A percentile compares a stretch with the other conserved stretches of the same genome.
Evolutionary conservation across 2,329 filamentous ascomycete genomes (phyloP).

Genomic region (Fusarium sp.): DNA sequence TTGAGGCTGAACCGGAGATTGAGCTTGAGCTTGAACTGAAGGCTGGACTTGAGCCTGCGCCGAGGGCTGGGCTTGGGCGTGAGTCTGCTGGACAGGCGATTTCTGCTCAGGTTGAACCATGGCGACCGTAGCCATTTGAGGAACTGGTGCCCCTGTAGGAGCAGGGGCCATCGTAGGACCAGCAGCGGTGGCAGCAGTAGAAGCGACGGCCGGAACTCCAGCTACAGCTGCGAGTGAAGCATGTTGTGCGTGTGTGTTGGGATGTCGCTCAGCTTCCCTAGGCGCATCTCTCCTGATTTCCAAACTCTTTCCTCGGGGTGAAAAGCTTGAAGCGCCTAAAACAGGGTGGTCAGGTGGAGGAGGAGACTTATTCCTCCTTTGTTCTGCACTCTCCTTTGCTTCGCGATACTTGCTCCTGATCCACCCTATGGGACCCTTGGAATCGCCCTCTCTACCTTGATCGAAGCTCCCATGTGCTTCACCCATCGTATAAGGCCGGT

Average conservation of each 20-base stretch:
- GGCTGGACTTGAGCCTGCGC: constrained; percentile 13
- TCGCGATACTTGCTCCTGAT: constrained; percentile 74
- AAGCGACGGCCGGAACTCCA: constrained; percentile 20
- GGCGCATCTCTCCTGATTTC: constrained; percentile 61
- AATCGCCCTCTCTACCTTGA: constrained; percentile 61
- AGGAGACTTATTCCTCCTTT: constrained; percentile 71
- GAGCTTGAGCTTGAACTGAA: constrained; percentile 8
- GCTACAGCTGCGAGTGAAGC: constrained; percentile 31
- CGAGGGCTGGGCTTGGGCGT: constrained; percentile 12
- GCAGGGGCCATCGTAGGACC: constrained; percentile 8
- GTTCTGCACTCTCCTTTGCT: constrained; percentile 70
- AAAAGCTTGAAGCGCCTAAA: constrained; percentile 48
- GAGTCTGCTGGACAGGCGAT: constrained; percentile 17
- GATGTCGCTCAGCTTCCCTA: constrained; percentile 39
- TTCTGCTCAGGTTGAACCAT: constrained; percentile 25
- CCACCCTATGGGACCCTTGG: constrained; percentile 69
- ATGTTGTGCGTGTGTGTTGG: constrained; percentile 14
- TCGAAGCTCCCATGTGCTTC: constrained; percentile 60
- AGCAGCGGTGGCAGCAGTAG: constrained; percentile 16
- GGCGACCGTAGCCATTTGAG: constrained; percentile 29
- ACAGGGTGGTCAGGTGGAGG: constrained; percentile 60
- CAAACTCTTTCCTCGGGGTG: constrained; percentile 63
- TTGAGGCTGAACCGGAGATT: constrained; percentile 13
- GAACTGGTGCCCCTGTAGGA: constrained; percentile 12
- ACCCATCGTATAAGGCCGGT: constrained; percentile 57